These are phyloP conservation scores for Globisporangium sylvaticum DNA, from an alignment of 352 stramenopile species.

Conservation along the genomic window DNA sequence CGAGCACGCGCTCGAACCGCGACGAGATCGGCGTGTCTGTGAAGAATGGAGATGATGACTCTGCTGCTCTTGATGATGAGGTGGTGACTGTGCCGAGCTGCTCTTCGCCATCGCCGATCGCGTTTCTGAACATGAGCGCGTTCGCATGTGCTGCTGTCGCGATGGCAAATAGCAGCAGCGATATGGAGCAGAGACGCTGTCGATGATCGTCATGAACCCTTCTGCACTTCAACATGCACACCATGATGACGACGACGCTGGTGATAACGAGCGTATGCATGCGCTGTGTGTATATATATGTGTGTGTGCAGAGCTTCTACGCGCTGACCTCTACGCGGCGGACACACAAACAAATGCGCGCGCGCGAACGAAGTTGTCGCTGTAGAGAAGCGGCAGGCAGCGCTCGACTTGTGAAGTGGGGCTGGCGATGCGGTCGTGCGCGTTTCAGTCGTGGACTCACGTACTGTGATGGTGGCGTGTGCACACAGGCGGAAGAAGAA, in stretches of 20 bases:
- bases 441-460: background rate
- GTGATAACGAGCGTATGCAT: background rate
- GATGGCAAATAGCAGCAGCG: background rate
- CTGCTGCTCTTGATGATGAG: background rate
- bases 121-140: background rate
- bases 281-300: background rate
- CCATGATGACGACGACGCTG: background rate
- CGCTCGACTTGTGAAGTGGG: background rate
- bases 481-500: background rate
- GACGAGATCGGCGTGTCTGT: constrained; percentile 20
- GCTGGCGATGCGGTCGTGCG: background rate
- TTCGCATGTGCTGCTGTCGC: background rate
- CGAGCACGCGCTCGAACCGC: constrained; percentile 26
- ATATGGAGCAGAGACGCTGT: background rate
- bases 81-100: background rate
- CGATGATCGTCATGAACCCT: background rate
- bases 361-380: background rate
- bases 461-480: background rate
- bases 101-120: background rate
- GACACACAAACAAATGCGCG: background rate
- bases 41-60: constrained; percentile 1
- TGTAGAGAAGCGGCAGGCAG: background rate
- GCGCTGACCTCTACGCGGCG: background rate
- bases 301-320: background rate
- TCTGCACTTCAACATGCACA: background rate